A percentile compares a stretch with the other conserved stretches of the same genome.
phyloP scores from a whole-genome alignment of 495 filamentous ascomycete species.

The Penicillium verhagenii region DNA sequence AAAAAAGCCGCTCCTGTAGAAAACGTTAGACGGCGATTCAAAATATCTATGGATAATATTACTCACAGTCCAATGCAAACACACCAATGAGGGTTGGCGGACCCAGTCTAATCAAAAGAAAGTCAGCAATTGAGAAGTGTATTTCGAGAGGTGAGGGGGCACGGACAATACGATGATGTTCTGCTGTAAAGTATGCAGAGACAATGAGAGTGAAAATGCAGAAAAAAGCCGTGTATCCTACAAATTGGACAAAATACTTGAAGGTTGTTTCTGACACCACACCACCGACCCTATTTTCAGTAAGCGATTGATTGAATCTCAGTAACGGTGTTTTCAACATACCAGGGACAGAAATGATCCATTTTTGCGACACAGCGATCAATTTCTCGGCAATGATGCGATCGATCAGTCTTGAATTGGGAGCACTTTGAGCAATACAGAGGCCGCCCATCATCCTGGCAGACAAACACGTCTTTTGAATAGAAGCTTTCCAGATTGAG shows the following conservation, averaged over 20 bases:
- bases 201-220: conserved; percentile 63
- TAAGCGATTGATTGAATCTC: conserved; percentile 11
- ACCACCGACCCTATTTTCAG: conserved; percentile 67
- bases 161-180: conserved; percentile 40
- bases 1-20: conserved; percentile 62
- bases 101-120: conserved; percentile 24
- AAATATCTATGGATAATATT: background rate
- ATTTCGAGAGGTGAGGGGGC: background rate
- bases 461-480: conserved; percentile 77
- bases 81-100: conserved; percentile 51
- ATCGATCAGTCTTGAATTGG: conserved; percentile 80
- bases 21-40: conserved; percentile 1
- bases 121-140: conserved; percentile 10
- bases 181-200: conserved; percentile 54
- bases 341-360: conserved; percentile 96
- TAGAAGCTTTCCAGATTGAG: conserved; percentile 60
- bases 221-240: conserved; percentile 65
- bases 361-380: conserved; percentile 80
- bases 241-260: conserved; percentile 90
- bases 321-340: conserved; percentile 17
- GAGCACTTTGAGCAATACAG: conserved; percentile 76
- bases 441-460: conserved; percentile 74
- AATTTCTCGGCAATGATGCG: conserved; percentile 81
- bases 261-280: conserved; percentile 76
- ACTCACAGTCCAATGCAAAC: conserved; percentile 57